Evolutionary conservation across 257 asterid species (phyloP).

Genomic region (Coffea canephora): DNA sequence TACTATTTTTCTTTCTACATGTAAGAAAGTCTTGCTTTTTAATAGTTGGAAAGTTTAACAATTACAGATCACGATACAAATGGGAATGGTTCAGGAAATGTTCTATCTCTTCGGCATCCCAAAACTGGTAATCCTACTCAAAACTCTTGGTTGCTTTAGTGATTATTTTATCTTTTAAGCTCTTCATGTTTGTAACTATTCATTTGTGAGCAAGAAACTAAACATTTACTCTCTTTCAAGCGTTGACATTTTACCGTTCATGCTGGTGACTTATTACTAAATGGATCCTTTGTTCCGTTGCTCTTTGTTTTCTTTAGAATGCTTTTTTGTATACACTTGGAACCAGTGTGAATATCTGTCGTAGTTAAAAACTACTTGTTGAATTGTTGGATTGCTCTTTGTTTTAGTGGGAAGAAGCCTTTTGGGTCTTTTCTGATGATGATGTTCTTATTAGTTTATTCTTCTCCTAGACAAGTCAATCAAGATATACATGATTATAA

Average conservation of each 20-base stretch:
- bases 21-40: constrained; percentile 1
- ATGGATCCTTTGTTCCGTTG: neutral
- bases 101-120: constrained; percentile 77
- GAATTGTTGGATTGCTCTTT: neutral
- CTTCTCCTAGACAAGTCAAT: neutral
- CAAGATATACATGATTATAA: neutral
- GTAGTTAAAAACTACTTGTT: neutral
- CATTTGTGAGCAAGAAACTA: neutral
- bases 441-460: neutral
- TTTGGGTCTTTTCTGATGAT: neutral
- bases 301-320: neutral
- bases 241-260: neutral
- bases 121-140: constrained; percentile 59
- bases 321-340: neutral
- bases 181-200: neutral
- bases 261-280: neutral
- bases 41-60: constrained; percentile 10
- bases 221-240: neutral
- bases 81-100: constrained; percentile 40
- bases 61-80: constrained; percentile 52
- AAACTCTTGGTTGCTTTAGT: neutral
- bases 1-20: neutral
- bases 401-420: neutral
- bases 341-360: neutral
- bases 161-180: neutral